Evolutionary conservation across 106 monocot species (phyloP).

Genomic region (Xerophyta viscosa): DNA sequence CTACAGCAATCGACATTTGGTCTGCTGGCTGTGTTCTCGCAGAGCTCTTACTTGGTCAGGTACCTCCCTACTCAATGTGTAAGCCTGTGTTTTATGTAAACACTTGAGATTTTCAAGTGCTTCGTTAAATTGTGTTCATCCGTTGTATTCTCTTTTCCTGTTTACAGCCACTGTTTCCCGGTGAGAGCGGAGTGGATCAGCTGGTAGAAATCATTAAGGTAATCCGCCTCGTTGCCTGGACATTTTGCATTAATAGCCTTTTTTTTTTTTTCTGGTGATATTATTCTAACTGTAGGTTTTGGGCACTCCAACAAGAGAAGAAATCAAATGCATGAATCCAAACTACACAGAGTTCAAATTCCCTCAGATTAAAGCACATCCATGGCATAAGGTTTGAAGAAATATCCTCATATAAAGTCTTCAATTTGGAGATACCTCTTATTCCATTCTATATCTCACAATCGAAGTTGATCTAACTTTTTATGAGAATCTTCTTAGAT

Average conservation of each 20-base stretch:
- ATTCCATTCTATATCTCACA: no score
- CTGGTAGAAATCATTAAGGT: slow-evolving; percentile 95
- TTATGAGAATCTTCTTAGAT: slow-evolving; percentile 19
- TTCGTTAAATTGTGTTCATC: no score
- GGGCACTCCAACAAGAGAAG: slow-evolving; percentile 92
- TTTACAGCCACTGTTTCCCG: slow-evolving; percentile 78
- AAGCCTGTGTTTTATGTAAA: not conserved
- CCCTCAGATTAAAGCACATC: slow-evolving; percentile 92
- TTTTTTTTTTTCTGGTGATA: no score
- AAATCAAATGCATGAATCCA: slow-evolving; percentile 92
- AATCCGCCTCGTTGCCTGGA: slow-evolving; percentile 1
- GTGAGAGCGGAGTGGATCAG: slow-evolving; percentile 83
- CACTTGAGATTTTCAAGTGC: no score
- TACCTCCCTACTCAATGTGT: slow-evolving; percentile 7
- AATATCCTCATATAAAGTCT: no score
- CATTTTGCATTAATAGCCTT: no score
- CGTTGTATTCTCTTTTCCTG: not conserved
- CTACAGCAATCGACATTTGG: slow-evolving; percentile 94
- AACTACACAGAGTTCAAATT: slow-evolving; percentile 85
- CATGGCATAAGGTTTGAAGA: slow-evolving; percentile 99
- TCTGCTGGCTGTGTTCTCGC: slow-evolving; percentile 98
- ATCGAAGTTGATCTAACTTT: no score
- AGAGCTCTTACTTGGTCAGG: slow-evolving; percentile 93
- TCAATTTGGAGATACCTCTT: no score
- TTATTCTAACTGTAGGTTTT: slow-evolving; percentile 44